These are phyloP conservation scores for Thalassiosira ordinaria DNA, from an alignment of 352 stramenopile species.

Conservation along the genomic window DNA sequence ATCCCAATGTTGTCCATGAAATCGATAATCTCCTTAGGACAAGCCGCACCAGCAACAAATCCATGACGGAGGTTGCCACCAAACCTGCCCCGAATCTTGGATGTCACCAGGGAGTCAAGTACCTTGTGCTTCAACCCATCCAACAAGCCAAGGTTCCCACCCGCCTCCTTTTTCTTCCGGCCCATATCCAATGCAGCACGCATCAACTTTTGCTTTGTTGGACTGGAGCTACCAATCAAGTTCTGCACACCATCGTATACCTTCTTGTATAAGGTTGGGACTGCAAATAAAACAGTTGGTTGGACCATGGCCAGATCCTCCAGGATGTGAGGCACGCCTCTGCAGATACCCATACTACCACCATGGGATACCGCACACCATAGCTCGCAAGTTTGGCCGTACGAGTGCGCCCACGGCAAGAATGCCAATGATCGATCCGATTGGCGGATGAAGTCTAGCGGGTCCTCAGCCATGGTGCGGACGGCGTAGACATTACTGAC, in stretches of 20 bases:
- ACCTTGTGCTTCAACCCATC: constrained; percentile 61
- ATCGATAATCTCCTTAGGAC: constrained; percentile 67
- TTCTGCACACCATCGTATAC: constrained; percentile 77
- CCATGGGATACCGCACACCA: constrained; percentile 74
- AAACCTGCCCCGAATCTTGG: constrained; percentile 72
- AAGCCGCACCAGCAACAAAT: constrained; percentile 82
- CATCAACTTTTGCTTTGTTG: constrained; percentile 64
- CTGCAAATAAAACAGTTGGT: constrained; percentile 80
- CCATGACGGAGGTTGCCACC: constrained; percentile 74
- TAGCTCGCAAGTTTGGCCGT: constrained; percentile 81
- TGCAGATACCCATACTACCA: constrained; percentile 64
- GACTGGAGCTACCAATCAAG: constrained; percentile 56
- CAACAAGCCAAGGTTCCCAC: constrained; percentile 51
- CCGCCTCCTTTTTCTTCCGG: constrained; percentile 49
- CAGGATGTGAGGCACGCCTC: constrained; percentile 65
- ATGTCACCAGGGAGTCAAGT: constrained; percentile 71
- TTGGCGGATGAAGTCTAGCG: constrained; percentile 57
- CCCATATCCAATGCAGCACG: constrained; percentile 65
- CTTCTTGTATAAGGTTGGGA: constrained; percentile 86
- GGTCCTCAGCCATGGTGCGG: constrained; percentile 63
- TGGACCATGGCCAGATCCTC: constrained; percentile 75
- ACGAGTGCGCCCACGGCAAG: constrained; percentile 86
- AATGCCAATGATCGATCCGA: constrained; percentile 79
- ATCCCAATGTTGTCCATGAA: constrained; percentile 84
- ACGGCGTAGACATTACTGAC: constrained; percentile 78